Evolutionary conservation across 108 stramenopile species (phyloP).

Genomic region (Nitzschia sp.): DNA sequence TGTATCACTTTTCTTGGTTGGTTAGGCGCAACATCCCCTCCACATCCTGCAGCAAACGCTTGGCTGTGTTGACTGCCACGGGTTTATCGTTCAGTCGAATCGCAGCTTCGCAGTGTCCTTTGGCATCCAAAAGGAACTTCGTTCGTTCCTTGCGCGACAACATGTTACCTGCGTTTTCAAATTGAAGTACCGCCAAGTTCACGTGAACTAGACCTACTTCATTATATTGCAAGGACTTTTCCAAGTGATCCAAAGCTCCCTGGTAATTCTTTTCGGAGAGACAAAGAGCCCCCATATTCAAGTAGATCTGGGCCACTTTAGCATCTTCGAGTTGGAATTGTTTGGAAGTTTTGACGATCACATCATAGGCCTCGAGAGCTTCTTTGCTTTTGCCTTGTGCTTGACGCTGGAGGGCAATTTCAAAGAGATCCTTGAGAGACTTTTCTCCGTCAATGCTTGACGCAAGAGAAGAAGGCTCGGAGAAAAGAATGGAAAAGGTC

Average conservation of each 20-base stretch:
- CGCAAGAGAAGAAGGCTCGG: too few relatives aligned
- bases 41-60: constrained; percentile 1
- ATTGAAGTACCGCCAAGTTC: constrained; percentile 34
- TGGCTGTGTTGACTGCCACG: constrained; percentile 1
- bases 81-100: not conserved
- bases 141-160: not conserved
- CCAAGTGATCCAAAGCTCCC: constrained; percentile 24
- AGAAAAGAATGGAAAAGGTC: too few relatives aligned
- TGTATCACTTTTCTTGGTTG: too few relatives aligned
- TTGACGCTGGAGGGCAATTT: not conserved
- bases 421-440: too few relatives aligned
- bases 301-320: constrained; percentile 36
- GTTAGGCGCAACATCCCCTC: not conserved
- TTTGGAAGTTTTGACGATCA: constrained; percentile 41
- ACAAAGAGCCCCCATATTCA: constrained; percentile 42
- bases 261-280: constrained; percentile 12
- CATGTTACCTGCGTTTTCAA: constrained; percentile 18
- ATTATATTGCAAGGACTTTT: constrained; percentile 15
- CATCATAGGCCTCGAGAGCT: constrained; percentile 36
- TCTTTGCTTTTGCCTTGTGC: not conserved
- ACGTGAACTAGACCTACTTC: constrained; percentile 36
- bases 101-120: constrained; percentile 7
- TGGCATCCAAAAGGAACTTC: not conserved
- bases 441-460: too few relatives aligned
- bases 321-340: constrained; percentile 20